These are phyloP conservation scores for Vigna trinervia DNA, from an alignment of 306 rosid species.

Conservation along the genomic window DNA sequence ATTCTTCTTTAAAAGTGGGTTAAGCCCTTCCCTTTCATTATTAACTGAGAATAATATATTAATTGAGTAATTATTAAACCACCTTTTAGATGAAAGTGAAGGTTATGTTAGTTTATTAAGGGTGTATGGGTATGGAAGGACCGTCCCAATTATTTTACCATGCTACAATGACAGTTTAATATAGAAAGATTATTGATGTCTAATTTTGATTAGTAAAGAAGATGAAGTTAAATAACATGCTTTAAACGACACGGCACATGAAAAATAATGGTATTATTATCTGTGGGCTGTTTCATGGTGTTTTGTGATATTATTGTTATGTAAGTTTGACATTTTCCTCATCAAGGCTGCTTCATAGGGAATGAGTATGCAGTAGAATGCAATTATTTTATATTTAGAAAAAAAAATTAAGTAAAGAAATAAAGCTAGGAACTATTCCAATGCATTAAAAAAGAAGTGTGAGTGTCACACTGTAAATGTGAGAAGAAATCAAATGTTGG, in stretches of 20 bases:
- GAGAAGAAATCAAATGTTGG: slow-evolving; percentile 27
- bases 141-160: slow-evolving; percentile 43
- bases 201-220: slow-evolving; percentile 19
- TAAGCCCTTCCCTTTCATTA: not conserved
- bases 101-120: slow-evolving; percentile 35
- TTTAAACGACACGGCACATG: slow-evolving; percentile 30
- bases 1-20: not conserved
- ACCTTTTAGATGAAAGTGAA: slow-evolving; percentile 46
- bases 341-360: slow-evolving; percentile 18
- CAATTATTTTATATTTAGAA: not conserved
- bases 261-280: slow-evolving; percentile 24
- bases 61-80: slow-evolving; percentile 21
- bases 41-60: not conserved
- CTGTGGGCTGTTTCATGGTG: slow-evolving; percentile 11
- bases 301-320: not conserved
- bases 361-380: not conserved
- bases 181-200: slow-evolving; percentile 27
- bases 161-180: slow-evolving; percentile 49
- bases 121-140: slow-evolving; percentile 30
- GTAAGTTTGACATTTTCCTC: slow-evolving; percentile 26
- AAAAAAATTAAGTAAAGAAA: not conserved
- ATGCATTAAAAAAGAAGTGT: slow-evolving; percentile 3
- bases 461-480: not conserved
- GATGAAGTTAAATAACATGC: not conserved
- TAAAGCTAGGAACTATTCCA: slow-evolving; percentile 14